These are phyloP conservation scores for Mycena polygramma DNA, from an alignment of 768 basidiomycete genomes.

Conservation along the genomic window DNA sequence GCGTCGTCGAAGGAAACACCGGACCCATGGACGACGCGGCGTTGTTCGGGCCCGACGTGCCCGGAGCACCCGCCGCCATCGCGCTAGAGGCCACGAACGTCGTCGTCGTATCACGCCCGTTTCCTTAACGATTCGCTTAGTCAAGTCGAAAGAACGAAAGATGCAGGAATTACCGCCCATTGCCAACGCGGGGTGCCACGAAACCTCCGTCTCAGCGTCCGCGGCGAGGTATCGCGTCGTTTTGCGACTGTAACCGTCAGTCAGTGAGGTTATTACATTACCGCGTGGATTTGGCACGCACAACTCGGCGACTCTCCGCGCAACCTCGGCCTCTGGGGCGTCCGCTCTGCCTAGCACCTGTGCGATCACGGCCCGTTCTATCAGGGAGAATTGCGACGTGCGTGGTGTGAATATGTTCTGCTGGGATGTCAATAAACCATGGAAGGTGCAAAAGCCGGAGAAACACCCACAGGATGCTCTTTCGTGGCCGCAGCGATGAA, in stretches of 20 bases:
- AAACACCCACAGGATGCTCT: constrained; percentile 56
- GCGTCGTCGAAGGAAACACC: constrained; percentile 1
- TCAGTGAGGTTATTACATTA: constrained; percentile 16
- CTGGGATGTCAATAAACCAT: constrained; percentile 7
- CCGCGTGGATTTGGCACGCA: constrained; percentile 48
- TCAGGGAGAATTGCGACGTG: constrained; percentile 55
- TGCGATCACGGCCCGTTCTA: constrained; percentile 64
- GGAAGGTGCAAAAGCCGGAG: not conserved
- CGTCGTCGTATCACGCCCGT: not conserved
- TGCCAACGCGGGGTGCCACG: constrained; percentile 34
- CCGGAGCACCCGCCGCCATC: not conserved
- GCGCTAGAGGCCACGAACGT: constrained; percentile 25
- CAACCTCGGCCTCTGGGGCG: constrained; percentile 60
- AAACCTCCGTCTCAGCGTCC: constrained; percentile 25
- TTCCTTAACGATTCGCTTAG: constrained; percentile 5
- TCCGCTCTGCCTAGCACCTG: constrained; percentile 63
- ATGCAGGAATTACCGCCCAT: constrained; percentile 12
- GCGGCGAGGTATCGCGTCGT: constrained; percentile 41
- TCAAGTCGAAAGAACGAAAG: constrained; percentile 10
- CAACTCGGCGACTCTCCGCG: constrained; percentile 60
- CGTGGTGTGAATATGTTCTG: constrained; percentile 59
- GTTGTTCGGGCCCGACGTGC: not conserved
- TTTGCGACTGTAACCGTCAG: constrained; percentile 42
- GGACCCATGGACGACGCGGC: not conserved
- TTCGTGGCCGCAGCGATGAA: constrained; percentile 65